Evolutionary conservation across 805 yeast species (phyloP).

Genomic region (Saturnispora gosingensis): DNA sequence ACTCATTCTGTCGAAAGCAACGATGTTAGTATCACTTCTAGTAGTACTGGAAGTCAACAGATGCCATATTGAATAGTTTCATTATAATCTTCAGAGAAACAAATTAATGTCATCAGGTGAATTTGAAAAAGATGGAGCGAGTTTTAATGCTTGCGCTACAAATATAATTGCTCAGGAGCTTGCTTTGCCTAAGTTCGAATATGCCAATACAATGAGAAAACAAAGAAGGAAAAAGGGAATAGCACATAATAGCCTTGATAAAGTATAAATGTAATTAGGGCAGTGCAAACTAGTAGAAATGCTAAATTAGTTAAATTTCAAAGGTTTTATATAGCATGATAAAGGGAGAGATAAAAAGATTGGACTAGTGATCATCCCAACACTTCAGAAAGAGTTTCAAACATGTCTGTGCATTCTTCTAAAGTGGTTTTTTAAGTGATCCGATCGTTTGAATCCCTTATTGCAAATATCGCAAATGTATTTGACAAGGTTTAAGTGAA

Average conservation of each 20-base stretch:
- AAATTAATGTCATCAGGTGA: not conserved
- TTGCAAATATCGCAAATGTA: slow-evolving; percentile 49
- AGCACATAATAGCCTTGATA: too few relatives aligned
- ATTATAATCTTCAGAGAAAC: not conserved
- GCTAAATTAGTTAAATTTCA: not conserved
- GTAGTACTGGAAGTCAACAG: too few relatives aligned
- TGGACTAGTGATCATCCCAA: not conserved
- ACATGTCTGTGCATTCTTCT: slow-evolving; percentile 29
- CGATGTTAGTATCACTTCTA: not conserved
- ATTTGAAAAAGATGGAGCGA: not conserved
- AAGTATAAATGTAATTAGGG: too few relatives aligned
- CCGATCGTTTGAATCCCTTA: slow-evolving; percentile 57
- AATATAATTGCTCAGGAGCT: not conserved
- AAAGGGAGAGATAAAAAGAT: not conserved
- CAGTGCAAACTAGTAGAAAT: too few relatives aligned
- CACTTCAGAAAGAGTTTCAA: not conserved
- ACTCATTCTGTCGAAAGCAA: slow-evolving; percentile 1
- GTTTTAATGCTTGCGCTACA: not conserved
- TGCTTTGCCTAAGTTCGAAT: too few relatives aligned
- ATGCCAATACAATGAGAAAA: too few relatives aligned
- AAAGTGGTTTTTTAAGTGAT: slow-evolving; percentile 57
- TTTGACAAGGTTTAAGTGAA: slow-evolving; percentile 44
- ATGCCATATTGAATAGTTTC: not conserved
- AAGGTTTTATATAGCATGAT: not conserved
- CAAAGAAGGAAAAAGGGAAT: too few relatives aligned